Evolutionary conservation across 805 yeast species (phyloP).

Genomic region (Wickerhamiella domercqiae): DNA sequence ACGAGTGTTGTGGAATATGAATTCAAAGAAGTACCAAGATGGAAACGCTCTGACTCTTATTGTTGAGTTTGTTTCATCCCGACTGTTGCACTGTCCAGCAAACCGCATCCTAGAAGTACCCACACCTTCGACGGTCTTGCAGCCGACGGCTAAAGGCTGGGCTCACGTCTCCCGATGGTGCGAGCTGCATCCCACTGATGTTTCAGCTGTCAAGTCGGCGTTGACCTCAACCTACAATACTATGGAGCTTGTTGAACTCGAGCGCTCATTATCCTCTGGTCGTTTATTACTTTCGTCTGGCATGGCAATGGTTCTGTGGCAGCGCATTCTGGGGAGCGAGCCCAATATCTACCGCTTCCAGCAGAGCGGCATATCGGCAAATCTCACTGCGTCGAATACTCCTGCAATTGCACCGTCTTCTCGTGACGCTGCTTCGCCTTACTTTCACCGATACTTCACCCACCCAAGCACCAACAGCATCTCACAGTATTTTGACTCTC

Average conservation of each 20-base stretch:
- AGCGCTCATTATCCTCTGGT: constrained; percentile 43
- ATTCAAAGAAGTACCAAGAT: background rate
- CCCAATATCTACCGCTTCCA: constrained; percentile 51
- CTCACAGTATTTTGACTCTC: constrained; percentile 59
- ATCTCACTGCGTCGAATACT: background rate
- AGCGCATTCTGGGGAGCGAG: constrained; percentile 41
- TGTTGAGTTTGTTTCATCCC: constrained; percentile 3
- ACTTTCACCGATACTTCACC: constrained; percentile 60
- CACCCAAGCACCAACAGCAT: constrained; percentile 81
- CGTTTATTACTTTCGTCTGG: constrained; percentile 42
- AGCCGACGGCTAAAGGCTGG: constrained; percentile 88
- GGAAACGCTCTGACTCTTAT: background rate
- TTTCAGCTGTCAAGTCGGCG: constrained; percentile 30
- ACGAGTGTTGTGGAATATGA: background rate
- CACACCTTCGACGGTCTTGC: constrained; percentile 26
- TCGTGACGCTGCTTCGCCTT: constrained; percentile 29
- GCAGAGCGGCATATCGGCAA: background rate
- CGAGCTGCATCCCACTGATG: constrained; percentile 31
- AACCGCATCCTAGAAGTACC: constrained; percentile 2
- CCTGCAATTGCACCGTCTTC: background rate
- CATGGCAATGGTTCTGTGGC: constrained; percentile 50
- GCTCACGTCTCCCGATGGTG: constrained; percentile 35
- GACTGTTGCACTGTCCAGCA: constrained; percentile 7
- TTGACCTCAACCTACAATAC: constrained; percentile 48
- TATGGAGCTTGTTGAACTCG: constrained; percentile 54